Base-by-base conservation (phyloP, 2,329 filamentous ascomycete genomes). In the Aspergillus niger region DNA sequence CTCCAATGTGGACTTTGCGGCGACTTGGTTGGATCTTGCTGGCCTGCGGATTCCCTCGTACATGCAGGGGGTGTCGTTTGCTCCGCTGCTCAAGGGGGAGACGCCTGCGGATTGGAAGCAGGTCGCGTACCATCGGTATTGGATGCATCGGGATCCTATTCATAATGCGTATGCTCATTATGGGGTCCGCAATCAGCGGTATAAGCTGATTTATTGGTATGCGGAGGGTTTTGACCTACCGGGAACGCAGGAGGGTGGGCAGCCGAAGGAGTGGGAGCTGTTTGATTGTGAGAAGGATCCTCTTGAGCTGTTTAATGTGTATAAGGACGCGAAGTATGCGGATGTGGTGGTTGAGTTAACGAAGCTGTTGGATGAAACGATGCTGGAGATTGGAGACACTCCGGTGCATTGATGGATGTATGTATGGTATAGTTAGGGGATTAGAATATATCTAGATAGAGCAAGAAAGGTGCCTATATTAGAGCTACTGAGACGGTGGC, bases 201-300 rank as follows among this genome's bases (percentile, higher is more conserved):
- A 84, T 64, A 85, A 85, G 75, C 64, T 85, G 2, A 85, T 85
- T 17, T 85, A 83, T 68, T 85, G 82, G 82, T 85, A 85, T 62
- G 82, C 82, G 52, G 80, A 84, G 64, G 75, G 73, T 8, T 74
- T 84, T 13, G 81, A 77, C 0, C 57, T 83, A 0, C 73, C 76
- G 17, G 82, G 82, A 0, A 76, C 83, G 4, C 26, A 54, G 15
- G 43, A 48, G 8, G 79, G 77, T 0, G 76, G 67, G 0, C 71
- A 76, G 53, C 74, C 81, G 36, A 79, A 78, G 60, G 82, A 85
- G 63, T 85, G 83, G 82, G 83, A 85, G 66, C 61, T 85, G 15
- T 85, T 85, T 63, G 82, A 85, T 63, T 83, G 81, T 50, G 64
- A 80, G 2, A 71, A 82, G 56, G 83, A 83, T 61, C 80, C 81